Conservation (phyloP, 169 alveolate species). For the Hepatocystis sp. region DNA sequence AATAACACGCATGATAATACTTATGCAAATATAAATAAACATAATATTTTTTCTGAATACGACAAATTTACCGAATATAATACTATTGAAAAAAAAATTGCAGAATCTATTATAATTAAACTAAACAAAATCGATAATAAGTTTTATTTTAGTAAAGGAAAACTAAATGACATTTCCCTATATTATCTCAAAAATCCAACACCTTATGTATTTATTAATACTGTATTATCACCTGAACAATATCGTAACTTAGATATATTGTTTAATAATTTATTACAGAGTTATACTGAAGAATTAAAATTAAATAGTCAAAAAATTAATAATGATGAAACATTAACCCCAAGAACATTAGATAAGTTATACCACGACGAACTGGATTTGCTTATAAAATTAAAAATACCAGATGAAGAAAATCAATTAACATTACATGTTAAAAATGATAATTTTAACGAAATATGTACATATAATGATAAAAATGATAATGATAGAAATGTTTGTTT, state of each 20-base stretch:
- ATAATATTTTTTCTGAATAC: too few relatives aligned
- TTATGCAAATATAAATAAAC: too few relatives aligned
- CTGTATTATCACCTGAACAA: constrained; percentile 86
- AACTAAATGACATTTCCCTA: constrained; percentile 39
- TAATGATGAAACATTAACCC: not conserved
- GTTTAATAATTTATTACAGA: constrained; percentile 36
- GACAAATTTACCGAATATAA: constrained; percentile 19
- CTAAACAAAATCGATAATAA: constrained; percentile 40
- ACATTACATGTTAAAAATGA: too few relatives aligned
- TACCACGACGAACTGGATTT: not conserved
- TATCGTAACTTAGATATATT: constrained; percentile 87
- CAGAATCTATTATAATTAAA: constrained; percentile 63
- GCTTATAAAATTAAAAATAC: too few relatives aligned
- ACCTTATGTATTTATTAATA: constrained; percentile 87
- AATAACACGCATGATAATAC: too few relatives aligned
- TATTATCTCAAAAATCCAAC: constrained; percentile 76
- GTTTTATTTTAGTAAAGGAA: constrained; percentile 63
- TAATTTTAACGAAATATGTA: too few relatives aligned
- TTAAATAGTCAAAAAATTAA: constrained; percentile 7
- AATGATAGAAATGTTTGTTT: constrained; percentile 2
- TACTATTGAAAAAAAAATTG: constrained; percentile 47
- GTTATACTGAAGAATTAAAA: constrained; percentile 47
- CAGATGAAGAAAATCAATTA: too few relatives aligned
- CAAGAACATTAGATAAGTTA: not conserved
- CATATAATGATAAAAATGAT: not conserved